These are phyloP conservation scores for Alloteropsis angusta DNA, from an alignment of 202 grass and related monocot genomes.

Conservation along the genomic window DNA sequence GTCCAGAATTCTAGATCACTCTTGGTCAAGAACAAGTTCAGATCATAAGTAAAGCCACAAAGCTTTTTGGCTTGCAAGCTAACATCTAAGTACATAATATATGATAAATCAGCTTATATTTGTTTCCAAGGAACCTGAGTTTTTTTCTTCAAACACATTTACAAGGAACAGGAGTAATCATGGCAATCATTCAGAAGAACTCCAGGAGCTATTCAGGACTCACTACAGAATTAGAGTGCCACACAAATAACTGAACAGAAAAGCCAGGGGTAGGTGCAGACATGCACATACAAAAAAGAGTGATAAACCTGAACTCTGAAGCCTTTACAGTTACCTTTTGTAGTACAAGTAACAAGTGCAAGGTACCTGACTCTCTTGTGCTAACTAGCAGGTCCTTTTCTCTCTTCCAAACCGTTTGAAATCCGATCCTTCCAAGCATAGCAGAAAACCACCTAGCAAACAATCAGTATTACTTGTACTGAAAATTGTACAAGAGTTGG, in stretches of 20 bases:
- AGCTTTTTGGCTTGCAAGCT: constrained; percentile 12
- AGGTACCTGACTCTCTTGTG: not conserved
- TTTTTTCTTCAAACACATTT: too few relatives aligned
- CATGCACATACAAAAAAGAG: not conserved
- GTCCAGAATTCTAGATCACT: constrained; percentile 3
- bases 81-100: not conserved
- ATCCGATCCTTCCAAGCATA: not conserved
- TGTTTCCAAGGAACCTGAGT: not conserved
- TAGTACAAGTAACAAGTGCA: constrained; percentile 3
- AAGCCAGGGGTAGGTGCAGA: not conserved
- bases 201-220: not conserved
- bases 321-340: not conserved
- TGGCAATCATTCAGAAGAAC: not conserved
- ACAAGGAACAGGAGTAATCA: not conserved
- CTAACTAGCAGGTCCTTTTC: not conserved
- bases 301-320: not conserved
- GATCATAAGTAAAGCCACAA: constrained; percentile 23
- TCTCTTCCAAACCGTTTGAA: not conserved
- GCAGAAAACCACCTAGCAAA: not conserved
- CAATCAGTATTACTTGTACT: not conserved
- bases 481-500: not conserved
- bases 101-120: not conserved
- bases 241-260: not conserved
- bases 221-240: not conserved
- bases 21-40: constrained; percentile 12